Percentiles rank a stretch among this genome's conserved stretches.
phyloP scores from a whole-genome alignment of 495 filamentous ascomycete genomes.

The Podospora didyma region DNA sequence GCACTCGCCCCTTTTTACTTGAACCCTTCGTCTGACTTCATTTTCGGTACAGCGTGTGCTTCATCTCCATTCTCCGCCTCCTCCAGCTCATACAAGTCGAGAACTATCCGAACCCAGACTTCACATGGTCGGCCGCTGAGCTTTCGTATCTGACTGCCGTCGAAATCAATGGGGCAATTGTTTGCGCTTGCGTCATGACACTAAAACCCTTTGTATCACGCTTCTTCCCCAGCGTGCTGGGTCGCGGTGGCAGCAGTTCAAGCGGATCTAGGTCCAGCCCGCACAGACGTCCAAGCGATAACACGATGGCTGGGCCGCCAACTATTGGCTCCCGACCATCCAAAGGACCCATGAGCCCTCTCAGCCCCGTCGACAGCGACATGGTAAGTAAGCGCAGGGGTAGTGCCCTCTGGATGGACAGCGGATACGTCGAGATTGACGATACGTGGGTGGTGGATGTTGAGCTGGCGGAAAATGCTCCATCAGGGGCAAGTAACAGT shows the following conservation, averaged over 20 bases:
- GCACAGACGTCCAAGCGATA: background rate
- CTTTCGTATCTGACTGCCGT: conserved; percentile 43
- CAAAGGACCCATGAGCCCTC: conserved; percentile 6
- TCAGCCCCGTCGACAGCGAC: conserved; percentile 2
- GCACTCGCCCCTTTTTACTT: background rate
- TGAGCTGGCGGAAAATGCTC: conserved; percentile 15
- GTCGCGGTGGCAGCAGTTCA: background rate
- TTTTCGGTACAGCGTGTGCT: conserved; percentile 19
- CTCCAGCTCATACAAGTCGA: conserved; percentile 20
- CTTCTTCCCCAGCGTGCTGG: conserved; percentile 34
- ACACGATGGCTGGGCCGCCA: conserved; percentile 12
- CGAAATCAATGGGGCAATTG: conserved; percentile 40
- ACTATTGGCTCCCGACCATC: conserved; percentile 21
- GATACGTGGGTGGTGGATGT: conserved; percentile 16
- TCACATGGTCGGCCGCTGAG: conserved; percentile 23
- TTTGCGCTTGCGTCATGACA: conserved; percentile 37
- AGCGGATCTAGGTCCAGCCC: background rate
- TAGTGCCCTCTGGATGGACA: background rate
- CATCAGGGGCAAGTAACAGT: background rate
- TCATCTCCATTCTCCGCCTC: conserved; percentile 33
- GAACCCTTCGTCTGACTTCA: background rate
- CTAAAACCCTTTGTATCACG: conserved; percentile 27
- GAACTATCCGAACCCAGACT: conserved; percentile 18
- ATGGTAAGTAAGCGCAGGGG: background rate
- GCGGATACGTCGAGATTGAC: conserved; percentile 23